These are phyloP conservation scores for Sechiopsis laciniata DNA, from an alignment of 306 rosid genomes.

Conservation along the genomic window DNA sequence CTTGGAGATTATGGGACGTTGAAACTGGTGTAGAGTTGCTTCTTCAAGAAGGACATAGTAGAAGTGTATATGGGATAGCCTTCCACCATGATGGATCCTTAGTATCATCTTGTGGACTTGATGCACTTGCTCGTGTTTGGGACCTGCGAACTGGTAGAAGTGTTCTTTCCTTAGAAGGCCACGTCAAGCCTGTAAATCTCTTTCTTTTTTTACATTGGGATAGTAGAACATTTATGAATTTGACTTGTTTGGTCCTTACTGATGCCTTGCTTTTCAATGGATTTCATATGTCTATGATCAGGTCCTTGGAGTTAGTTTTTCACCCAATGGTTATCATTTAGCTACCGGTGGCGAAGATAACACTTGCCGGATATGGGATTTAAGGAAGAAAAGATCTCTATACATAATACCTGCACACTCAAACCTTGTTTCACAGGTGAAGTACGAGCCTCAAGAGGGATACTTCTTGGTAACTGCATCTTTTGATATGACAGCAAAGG, in stretches of 20 bases:
- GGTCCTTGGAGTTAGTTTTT: slow-evolving; percentile 83
- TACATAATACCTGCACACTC: slow-evolving; percentile 90
- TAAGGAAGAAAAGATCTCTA: slow-evolving; percentile 79
- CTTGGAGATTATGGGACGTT: slow-evolving; percentile 95
- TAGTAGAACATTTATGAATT: background rate
- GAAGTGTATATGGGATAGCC: slow-evolving; percentile 69
- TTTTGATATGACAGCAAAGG: slow-evolving; percentile 94
- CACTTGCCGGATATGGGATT: slow-evolving; percentile 88
- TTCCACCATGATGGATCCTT: slow-evolving; percentile 88
- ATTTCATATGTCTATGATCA: slow-evolving; percentile 21
- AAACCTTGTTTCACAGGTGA: slow-evolving; percentile 81
- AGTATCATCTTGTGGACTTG: slow-evolving; percentile 88
- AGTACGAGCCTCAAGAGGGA: slow-evolving; percentile 93
- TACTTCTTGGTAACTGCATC: slow-evolving; percentile 90
- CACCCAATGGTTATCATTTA: slow-evolving; percentile 83
- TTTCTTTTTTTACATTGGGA: background rate
- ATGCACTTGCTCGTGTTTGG: slow-evolving; percentile 88
- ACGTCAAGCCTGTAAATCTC: slow-evolving; percentile 73
- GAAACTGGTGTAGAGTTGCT: slow-evolving; percentile 85
- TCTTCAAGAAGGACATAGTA: slow-evolving; percentile 96
- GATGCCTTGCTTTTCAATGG: background rate
- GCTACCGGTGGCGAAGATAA: slow-evolving; percentile 93
- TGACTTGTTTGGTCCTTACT: background rate
- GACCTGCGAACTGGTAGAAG: slow-evolving; percentile 92
- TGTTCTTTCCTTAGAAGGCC: slow-evolving; percentile 91